Evolutionary conservation across 129 eudicot species (phyloP).

Genomic region (Cynara cardunculus): DNA sequence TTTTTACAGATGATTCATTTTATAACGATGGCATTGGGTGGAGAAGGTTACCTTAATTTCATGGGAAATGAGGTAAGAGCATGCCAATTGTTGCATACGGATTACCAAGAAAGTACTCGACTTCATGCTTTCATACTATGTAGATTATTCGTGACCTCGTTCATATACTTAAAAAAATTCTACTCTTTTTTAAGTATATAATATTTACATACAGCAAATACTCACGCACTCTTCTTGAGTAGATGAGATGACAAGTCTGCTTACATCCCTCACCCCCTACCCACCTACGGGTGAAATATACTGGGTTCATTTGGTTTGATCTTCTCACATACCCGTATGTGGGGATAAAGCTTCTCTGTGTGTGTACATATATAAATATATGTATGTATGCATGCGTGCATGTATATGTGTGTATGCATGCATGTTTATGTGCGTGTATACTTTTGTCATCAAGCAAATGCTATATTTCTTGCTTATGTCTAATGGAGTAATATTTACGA

Average conservation of each 20-base stretch:
- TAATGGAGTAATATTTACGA: not conserved
- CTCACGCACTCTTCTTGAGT: not conserved
- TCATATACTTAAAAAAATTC: not conserved
- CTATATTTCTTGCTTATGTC: conserved; percentile 2
- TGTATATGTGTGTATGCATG: not conserved
- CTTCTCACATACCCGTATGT: no score
- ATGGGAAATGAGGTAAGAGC: conserved; percentile 95
- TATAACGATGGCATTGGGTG: conserved; percentile 98
- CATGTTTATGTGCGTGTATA: not conserved
- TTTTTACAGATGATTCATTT: conserved; percentile 87
- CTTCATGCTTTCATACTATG: not conserved
- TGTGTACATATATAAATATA: no score
- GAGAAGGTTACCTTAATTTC: conserved; percentile 97
- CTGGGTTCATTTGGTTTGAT: no score
- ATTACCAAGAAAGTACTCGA: not conserved
- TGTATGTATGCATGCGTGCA: no score
- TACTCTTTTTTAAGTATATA: not conserved
- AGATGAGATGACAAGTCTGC: no score
- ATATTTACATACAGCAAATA: no score
- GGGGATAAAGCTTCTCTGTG: no score
- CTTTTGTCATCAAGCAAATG: not conserved
- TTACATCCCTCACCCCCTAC: no score
- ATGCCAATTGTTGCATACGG: not conserved
- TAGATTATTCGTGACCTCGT: not conserved
- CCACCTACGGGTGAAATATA: no score